Evolutionary conservation across 148 eudicot genomes (phyloP), one percentile per base, ranked within the genome.

Genomic region (Fagopyrum esculentum): DNA sequence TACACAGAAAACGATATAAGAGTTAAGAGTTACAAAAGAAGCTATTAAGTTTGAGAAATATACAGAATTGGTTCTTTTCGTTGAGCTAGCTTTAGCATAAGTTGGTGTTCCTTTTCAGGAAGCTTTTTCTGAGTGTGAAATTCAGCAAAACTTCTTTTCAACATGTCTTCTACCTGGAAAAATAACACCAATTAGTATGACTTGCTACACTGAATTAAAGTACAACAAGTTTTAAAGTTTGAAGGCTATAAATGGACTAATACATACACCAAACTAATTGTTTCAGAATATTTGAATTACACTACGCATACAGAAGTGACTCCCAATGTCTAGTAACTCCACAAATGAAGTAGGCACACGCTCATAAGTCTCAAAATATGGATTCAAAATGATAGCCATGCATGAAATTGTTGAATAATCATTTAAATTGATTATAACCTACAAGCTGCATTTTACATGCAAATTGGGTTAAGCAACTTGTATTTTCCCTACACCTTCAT

Each of bases 121-220:
- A 95, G 94, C 74, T 86, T 92, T 86, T 89, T 90, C 86, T 95
- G 99, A 74, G 99, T 83, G 89, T 92, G 98, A 85, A 95, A 95
- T 85, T 95, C 99, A 73, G 98, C 99, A 85, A 95, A 95, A 84
- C 99, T 95, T 88, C 99, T 87, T 87, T 95, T 95, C 78, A 95
- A 79, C 99, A 95, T 95, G 88, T 95, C 99, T 80, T 95, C 99
- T 44, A 95, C 91, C 99, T 95, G 84, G 76, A 85, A 73, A 73
- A 15, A 9, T 50, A 69, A 16, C 64, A 45, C 47, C 69, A 50
- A 68, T 70, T 12, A 76, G 49, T 26, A 84, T 57, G 69, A 45
- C 7, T 66, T 35, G 43, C 16, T 66, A 66, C 71, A 35, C 71
- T 40, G 17, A 66, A 40, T 35, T 35, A 6, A 59, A 15, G 71